phyloP scores from a whole-genome alignment of 2,329 filamentous ascomycete species.

The Neofusicoccum parvum region DNA sequence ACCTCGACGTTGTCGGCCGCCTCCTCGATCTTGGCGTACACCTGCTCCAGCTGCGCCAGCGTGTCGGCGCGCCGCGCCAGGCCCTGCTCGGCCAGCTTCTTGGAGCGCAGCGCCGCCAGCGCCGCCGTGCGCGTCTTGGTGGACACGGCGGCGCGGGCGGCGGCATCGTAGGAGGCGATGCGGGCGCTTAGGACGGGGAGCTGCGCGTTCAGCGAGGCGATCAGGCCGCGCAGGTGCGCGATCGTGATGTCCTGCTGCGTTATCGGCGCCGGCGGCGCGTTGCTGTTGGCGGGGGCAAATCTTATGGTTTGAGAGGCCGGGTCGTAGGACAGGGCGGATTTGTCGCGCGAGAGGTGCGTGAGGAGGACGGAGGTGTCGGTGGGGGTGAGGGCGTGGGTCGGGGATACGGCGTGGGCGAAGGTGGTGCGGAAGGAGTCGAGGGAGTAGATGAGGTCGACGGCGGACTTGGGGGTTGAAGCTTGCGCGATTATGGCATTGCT shows the following conservation, averaged over 20 bases:
- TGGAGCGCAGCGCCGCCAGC: constrained; percentile 75
- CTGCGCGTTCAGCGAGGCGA: constrained; percentile 66
- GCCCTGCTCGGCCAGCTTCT: constrained; percentile 77
- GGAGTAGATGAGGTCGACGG: constrained; percentile 39
- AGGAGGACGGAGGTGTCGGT: constrained; percentile 78
- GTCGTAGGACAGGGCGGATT: constrained; percentile 74
- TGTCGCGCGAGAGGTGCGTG: constrained; percentile 54
- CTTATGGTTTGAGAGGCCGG: constrained; percentile 77
- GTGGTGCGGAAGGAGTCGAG: constrained; percentile 36
- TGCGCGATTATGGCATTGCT: constrained; percentile 44
- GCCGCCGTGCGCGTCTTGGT: constrained; percentile 66
- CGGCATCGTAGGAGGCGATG: constrained; percentile 51
- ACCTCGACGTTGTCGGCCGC: constrained; percentile 83
- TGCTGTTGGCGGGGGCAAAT: constrained; percentile 62
- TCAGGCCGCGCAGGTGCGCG: constrained; percentile 75
- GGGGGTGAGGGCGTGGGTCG: constrained; percentile 31
- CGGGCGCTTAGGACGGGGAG: constrained; percentile 64
- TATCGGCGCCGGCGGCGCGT: constrained; percentile 52
- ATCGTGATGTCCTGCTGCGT: constrained; percentile 80
- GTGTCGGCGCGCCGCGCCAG: constrained; percentile 72
- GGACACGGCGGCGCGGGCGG: constrained; percentile 70
- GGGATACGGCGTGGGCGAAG: constrained; percentile 34
- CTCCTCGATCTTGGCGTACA: constrained; percentile 80
- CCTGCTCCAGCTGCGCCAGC: constrained; percentile 78
- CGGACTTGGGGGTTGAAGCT: constrained; percentile 34